Evolutionary conservation across 306 rosid species (phyloP).

Genomic region (Vicia faba): DNA sequence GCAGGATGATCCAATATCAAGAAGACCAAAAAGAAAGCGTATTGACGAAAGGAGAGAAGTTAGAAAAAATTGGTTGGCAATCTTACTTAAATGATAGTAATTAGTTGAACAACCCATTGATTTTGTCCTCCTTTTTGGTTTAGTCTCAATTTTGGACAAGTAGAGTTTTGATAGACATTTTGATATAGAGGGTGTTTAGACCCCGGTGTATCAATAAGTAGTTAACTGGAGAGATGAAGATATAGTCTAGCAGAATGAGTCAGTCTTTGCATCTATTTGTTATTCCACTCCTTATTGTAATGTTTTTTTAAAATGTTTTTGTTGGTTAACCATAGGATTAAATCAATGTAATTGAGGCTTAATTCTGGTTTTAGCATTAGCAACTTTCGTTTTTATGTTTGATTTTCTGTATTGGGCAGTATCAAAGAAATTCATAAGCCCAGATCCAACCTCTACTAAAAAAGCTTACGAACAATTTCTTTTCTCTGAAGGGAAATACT

Average conservation of each 20-base stretch:
- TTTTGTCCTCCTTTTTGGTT: constrained; percentile 12
- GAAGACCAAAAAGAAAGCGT: constrained; percentile 67
- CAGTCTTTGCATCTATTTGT: background rate
- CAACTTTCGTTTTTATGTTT: background rate
- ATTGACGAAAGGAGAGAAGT: constrained; percentile 64
- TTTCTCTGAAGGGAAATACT: no score
- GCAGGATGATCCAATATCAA: constrained; percentile 79
- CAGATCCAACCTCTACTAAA: no score
- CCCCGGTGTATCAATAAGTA: constrained; percentile 11
- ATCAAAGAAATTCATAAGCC: no score
- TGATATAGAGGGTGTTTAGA: no score
- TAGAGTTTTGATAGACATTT: constrained; percentile 28
- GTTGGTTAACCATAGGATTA: background rate
- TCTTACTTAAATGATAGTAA: constrained; percentile 42
- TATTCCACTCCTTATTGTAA: background rate
- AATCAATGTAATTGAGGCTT: background rate
- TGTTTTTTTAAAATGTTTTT: background rate
- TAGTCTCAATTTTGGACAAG: constrained; percentile 27
- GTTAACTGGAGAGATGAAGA: background rate
- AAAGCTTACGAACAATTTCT: no score
- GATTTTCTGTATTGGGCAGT: background rate
- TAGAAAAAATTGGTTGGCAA: constrained; percentile 70
- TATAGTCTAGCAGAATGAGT: constrained; percentile 8
- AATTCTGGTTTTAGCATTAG: background rate
- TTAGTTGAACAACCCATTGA: constrained; percentile 24